These are phyloP conservation scores for Vitis rupestris DNA, from an alignment of 164 flowering plant genomes.

Conservation along the genomic window DNA sequence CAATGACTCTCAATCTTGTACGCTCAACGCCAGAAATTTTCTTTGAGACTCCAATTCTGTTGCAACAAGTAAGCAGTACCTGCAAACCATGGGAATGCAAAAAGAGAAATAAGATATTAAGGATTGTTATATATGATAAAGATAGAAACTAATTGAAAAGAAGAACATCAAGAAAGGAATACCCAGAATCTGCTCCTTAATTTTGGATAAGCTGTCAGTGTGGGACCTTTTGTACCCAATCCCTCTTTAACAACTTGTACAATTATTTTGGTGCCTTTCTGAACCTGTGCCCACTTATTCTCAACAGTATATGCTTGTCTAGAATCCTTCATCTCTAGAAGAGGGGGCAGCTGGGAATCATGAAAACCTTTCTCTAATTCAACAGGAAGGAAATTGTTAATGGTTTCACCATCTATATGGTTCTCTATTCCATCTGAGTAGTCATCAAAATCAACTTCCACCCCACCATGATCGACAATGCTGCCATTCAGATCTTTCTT, in stretches of 20 bases:
- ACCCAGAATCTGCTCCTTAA: slow-evolving; percentile 97
- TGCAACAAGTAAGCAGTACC: slow-evolving; percentile 66
- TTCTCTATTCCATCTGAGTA: slow-evolving; percentile 30
- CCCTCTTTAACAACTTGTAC: slow-evolving; percentile 99
- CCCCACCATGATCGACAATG: slow-evolving; percentile 30
- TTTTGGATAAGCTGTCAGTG: slow-evolving; percentile 84
- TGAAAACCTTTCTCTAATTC: slow-evolving; percentile 21
- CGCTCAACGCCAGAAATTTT: slow-evolving; percentile 86
- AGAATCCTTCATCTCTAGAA: slow-evolving; percentile 26
- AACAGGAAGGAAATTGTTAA: slow-evolving; percentile 18
- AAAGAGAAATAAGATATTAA: slow-evolving; percentile 13
- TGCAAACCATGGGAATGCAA: slow-evolving; percentile 31
- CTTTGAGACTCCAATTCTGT: slow-evolving; percentile 80
- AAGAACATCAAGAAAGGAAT: slow-evolving; percentile 5
- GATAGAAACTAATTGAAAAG: not conserved
- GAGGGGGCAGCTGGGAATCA: slow-evolving; percentile 22
- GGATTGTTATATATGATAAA: not conserved
- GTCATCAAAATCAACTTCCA: slow-evolving; percentile 39
- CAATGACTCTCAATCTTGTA: slow-evolving; percentile 79
- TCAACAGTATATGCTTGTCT: slow-evolving; percentile 13
- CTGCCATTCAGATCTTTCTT: slow-evolving; percentile 49
- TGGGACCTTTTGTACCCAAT: slow-evolving; percentile 94
- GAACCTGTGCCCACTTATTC: slow-evolving; percentile 69
- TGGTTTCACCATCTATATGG: slow-evolving; percentile 26
- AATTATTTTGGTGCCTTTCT: slow-evolving; percentile 79